Evolutionary conservation across 2,329 filamentous ascomycete genomes (phyloP).

Genomic region (Cyclaneusma minus): DNA sequence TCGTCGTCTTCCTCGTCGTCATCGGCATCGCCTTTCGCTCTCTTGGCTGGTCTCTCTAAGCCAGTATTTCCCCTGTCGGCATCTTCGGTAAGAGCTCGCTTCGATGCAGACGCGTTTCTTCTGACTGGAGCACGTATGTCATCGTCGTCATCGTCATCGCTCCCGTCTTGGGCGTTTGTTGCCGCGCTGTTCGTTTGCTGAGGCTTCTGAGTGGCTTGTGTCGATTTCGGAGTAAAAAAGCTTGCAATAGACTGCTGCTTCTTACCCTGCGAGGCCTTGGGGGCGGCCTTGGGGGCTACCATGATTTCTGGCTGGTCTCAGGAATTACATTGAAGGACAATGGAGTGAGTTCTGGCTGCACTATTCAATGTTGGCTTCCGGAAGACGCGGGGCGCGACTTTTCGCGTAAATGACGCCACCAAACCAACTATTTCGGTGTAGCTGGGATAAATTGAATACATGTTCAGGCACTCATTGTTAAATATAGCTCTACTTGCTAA

Average conservation of each 20-base stretch:
- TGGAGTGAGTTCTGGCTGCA: too few species aligned
- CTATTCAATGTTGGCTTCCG: too few species aligned
- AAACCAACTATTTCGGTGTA: too few species aligned
- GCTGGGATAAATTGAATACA: too few species aligned
- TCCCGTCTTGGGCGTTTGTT: slow-evolving; percentile 7
- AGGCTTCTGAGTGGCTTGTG: slow-evolving; percentile 10
- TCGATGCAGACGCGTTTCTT: slow-evolving; percentile 18
- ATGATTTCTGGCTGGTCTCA: too few species aligned
- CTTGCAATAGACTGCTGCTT: slow-evolving; percentile 74
- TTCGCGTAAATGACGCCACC: too few species aligned
- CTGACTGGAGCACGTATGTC: slow-evolving; percentile 8
- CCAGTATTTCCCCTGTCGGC: slow-evolving; percentile 27
- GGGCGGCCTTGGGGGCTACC: too few species aligned
- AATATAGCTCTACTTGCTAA: too few species aligned
- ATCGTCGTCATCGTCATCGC: slow-evolving; percentile 16
- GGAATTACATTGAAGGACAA: too few species aligned
- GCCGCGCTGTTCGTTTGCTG: not conserved
- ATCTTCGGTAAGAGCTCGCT: slow-evolving; percentile 36
- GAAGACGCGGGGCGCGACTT: too few species aligned
- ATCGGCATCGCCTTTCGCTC: slow-evolving; percentile 26
- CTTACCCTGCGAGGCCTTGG: slow-evolving; percentile 11
- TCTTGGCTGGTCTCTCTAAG: slow-evolving; percentile 25
- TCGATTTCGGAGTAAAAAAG: slow-evolving; percentile 56
- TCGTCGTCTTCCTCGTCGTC: slow-evolving; percentile 21
- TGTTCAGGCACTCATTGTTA: too few species aligned